These are phyloP conservation scores for Cucurbita pepo DNA, from an alignment of 306 rosid species.

Conservation along the genomic window DNA sequence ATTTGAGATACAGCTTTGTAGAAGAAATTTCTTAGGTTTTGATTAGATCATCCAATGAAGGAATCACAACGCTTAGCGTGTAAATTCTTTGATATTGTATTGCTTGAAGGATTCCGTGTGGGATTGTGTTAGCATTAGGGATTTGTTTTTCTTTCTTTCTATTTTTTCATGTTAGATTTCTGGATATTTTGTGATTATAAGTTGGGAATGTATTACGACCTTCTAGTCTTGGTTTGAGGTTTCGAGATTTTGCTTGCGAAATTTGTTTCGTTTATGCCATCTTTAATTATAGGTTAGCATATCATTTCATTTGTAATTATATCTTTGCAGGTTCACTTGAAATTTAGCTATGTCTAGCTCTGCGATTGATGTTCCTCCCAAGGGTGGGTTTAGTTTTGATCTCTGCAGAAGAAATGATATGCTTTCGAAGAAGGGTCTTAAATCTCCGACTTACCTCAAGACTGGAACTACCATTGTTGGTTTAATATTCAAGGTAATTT, in stretches of 20 bases:
- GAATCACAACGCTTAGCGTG: not conserved
- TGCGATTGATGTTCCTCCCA: constrained; percentile 49
- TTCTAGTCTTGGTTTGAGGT: not conserved
- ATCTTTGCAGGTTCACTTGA: constrained; percentile 13
- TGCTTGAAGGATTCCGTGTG: not conserved
- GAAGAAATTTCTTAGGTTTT: not conserved
- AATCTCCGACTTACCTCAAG: constrained; percentile 45
- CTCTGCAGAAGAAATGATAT: constrained; percentile 78
- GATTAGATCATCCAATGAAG: not conserved
- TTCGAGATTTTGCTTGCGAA: not conserved
- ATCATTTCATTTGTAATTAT: too few relatives aligned
- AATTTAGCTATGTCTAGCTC: constrained; percentile 34
- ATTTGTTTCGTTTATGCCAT: not conserved
- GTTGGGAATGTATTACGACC: not conserved
- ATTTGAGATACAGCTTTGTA: not conserved
- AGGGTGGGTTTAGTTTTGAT: constrained; percentile 81
- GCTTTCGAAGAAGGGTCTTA: constrained; percentile 60
- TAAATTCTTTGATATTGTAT: not conserved
- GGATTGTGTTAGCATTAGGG: not conserved
- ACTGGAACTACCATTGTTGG: constrained; percentile 92
- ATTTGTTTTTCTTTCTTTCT: not conserved
- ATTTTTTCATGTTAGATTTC: not conserved
- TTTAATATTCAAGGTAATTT: constrained; percentile 51
- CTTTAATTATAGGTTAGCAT: not conserved
- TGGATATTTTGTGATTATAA: not conserved